phyloP scores from a whole-genome alignment of 2,329 filamentous ascomycete genomes.

The Lachnellula occidentalis region DNA sequence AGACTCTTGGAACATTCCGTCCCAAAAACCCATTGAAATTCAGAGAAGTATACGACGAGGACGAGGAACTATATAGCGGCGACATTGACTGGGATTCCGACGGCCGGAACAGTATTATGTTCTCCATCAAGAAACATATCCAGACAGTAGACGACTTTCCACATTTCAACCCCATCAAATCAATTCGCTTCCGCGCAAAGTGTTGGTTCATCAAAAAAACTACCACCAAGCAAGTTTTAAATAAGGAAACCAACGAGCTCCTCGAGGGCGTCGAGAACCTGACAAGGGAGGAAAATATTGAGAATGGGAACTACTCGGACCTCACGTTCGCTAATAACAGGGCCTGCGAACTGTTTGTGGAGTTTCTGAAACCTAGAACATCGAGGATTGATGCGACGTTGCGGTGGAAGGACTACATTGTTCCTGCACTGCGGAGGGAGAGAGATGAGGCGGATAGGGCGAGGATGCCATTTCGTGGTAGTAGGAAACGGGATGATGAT shows the following conservation, averaged over 20 bases:
- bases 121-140: background rate
- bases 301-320: background rate
- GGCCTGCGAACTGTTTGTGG: background rate
- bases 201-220: background rate
- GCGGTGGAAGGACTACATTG: background rate
- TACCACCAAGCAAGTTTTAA: rapidly evolving
- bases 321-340: background rate
- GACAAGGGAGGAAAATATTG: background rate
- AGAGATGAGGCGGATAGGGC: background rate
- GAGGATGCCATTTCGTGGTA: background rate
- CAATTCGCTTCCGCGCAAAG: background rate
- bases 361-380: background rate
- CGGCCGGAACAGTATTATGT: background rate
- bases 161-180: background rate
- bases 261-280: background rate
- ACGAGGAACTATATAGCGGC: background rate
- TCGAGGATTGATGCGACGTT: background rate
- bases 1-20: background rate
- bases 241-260: background rate
- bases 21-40: background rate
- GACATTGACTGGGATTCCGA: background rate
- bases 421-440: background rate
- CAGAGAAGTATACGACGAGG: background rate
- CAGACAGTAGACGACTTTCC: background rate
- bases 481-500: background rate